These are phyloP conservation scores for Yarrowia sp. DNA, from an alignment of 805 yeast species.

Conservation along the genomic window DNA sequence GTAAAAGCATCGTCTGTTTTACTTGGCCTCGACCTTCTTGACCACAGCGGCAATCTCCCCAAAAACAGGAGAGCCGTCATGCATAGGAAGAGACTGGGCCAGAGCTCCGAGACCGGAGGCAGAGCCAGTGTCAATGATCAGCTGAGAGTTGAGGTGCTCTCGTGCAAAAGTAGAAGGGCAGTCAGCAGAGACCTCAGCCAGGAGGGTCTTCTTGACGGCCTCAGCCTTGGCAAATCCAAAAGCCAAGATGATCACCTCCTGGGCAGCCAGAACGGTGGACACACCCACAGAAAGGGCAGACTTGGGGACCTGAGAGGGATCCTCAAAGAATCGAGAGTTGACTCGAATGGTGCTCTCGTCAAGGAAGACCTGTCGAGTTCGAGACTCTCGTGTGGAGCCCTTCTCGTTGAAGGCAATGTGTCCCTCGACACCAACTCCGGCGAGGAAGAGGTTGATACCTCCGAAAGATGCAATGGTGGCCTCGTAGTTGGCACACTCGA, in stretches of 20 bases:
- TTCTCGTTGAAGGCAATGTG: constrained; percentile 61
- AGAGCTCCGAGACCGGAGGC: constrained; percentile 32
- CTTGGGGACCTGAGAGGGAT: constrained; percentile 49
- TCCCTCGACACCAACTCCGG: constrained; percentile 62
- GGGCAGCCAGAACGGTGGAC: constrained; percentile 54
- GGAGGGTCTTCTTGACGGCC: constrained; percentile 49
- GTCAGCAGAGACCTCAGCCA: constrained; percentile 43
- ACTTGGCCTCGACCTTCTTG: constrained; percentile 19
- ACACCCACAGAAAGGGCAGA: constrained; percentile 56
- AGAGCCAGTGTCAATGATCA: constrained; percentile 51
- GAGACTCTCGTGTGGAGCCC: constrained; percentile 49
- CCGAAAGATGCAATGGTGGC: constrained; percentile 49
- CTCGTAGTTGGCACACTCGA: constrained; percentile 52
- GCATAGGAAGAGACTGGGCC: constrained; percentile 21
- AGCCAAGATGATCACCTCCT: constrained; percentile 52
- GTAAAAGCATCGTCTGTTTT: neutral
- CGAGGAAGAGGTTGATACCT: constrained; percentile 53
- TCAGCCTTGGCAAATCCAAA: constrained; percentile 48
- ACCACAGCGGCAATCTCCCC: neutral
- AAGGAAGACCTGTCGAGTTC: constrained; percentile 48
- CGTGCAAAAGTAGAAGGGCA: constrained; percentile 54
- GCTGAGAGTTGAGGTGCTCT: constrained; percentile 45
- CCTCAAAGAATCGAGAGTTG: constrained; percentile 53
- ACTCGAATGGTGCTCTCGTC: constrained; percentile 53
- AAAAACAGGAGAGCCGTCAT: neutral